Conservation (phyloP, 2,329 filamentous ascomycete species). For the Pyrenophora graminea region DNA sequence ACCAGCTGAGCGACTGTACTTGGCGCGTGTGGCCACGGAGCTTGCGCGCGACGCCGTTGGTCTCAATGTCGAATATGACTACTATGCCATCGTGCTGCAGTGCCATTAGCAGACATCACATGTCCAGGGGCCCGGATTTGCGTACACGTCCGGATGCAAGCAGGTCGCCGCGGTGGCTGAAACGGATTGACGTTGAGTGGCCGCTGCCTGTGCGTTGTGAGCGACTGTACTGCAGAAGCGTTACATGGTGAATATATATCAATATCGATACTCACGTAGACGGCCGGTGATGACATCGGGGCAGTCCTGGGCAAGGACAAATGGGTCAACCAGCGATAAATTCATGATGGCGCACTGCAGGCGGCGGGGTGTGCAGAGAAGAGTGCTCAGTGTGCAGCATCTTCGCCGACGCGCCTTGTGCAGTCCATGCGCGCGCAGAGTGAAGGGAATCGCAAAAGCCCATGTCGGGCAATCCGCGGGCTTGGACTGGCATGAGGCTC, state of each 20-base stretch:
- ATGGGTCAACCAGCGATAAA: conserved; percentile 72
- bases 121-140: conserved; percentile 14
- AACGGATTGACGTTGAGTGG: conserved; percentile 72
- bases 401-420: conserved; percentile 20
- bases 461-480: neutral
- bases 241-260: conserved; percentile 56
- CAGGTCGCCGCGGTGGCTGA: conserved; percentile 93
- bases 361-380: conserved; percentile 16
- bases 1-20: conserved; percentile 96
- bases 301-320: conserved; percentile 77
- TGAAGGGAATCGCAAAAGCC: neutral
- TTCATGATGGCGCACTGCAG: conserved; percentile 59
- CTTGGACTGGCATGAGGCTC: conserved; percentile 12
- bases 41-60: conserved; percentile 93
- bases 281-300: conserved; percentile 88
- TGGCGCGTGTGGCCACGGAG: conserved; percentile 90
- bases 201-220: conserved; percentile 56
- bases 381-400: conserved; percentile 26
- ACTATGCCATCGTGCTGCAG: conserved; percentile 79
- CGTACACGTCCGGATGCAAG: conserved; percentile 85
- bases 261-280: conserved; percentile 68
- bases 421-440: conserved; percentile 22
- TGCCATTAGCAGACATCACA: conserved; percentile 22
- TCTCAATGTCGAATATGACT: conserved; percentile 96
- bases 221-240: conserved; percentile 30